A percentile compares a stretch with the other conserved stretches of the same genome.
Conservation (phyloP, 495 filamentous ascomycete genomes). For the Letharia columbiana region DNA sequence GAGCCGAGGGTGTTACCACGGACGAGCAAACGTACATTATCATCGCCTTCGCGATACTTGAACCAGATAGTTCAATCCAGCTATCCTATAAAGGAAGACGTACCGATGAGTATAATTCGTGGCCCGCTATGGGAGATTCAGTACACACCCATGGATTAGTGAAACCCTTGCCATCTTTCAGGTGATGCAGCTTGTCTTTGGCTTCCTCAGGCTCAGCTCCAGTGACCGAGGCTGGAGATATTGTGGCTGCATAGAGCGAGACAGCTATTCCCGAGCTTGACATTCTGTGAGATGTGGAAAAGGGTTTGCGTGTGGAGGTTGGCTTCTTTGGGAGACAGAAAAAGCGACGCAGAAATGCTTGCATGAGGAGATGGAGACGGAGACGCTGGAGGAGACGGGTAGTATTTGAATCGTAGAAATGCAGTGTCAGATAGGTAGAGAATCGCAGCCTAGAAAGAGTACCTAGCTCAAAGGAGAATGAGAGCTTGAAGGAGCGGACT, state of each 20-base stretch:
- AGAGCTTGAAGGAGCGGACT: not conserved
- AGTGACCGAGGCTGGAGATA: constrained; percentile 37
- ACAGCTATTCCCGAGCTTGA: constrained; percentile 38
- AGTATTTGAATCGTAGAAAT: not conserved
- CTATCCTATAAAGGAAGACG: constrained; percentile 18
- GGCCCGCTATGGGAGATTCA: not conserved
- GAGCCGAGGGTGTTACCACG: not conserved
- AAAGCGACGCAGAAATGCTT: constrained; percentile 22
- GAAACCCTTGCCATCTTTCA: constrained; percentile 48
- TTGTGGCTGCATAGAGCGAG: constrained; percentile 46
- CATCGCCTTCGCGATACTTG: constrained; percentile 18
- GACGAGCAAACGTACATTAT: constrained; percentile 13
- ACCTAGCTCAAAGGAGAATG: not conserved
- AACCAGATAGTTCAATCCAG: constrained; percentile 20
- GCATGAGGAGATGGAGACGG: constrained; percentile 2
- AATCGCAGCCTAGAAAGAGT: not conserved
- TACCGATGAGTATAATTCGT: not conserved
- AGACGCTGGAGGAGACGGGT: not conserved
- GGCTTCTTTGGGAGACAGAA: constrained; percentile 22
- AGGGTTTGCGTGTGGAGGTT: constrained; percentile 6
- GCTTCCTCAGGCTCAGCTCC: constrained; percentile 47
- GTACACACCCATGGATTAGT: constrained; percentile 45
- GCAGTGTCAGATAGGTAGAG: not conserved
- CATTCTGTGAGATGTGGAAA: constrained; percentile 25
- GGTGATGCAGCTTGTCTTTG: constrained; percentile 48